Percentiles rank a stretch among this genome's conserved stretches.
Evolutionary conservation across 1,139 yeast species (phyloP).

Genomic region (Kazachstania sp.): DNA sequence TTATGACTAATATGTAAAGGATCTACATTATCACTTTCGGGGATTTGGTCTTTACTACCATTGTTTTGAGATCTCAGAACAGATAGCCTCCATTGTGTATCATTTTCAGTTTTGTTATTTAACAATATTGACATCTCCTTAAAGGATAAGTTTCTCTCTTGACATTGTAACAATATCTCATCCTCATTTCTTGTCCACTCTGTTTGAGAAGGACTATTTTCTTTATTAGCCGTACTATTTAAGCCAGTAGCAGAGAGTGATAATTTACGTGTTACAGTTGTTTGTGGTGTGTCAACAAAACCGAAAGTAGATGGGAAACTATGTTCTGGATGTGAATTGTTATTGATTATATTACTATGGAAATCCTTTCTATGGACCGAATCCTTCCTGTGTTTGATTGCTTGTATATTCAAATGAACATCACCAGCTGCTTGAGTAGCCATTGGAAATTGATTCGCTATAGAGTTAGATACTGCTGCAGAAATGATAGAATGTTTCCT

Average conservation of each 20-base stretch:
- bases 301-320: conserved; percentile 1
- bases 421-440: conserved; percentile 6
- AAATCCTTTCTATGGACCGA: conserved; percentile 3
- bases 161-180: conserved; percentile 54
- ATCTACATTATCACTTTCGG: background rate
- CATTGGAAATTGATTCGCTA: conserved; percentile 2
- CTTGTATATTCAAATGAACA: background rate
- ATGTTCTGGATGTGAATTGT: background rate
- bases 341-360: background rate
- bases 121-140: conserved; percentile 68
- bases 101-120: conserved; percentile 64
- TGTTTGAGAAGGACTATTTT: background rate
- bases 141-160: conserved; percentile 49
- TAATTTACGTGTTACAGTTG: background rate
- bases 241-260: background rate
- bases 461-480: conserved; percentile 12
- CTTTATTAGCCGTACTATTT: background rate
- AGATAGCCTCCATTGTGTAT: conserved; percentile 56
- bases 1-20: background rate
- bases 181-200: conserved; percentile 51
- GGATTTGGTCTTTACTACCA: background rate
- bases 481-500: conserved; percentile 23
- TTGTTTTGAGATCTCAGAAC: conserved; percentile 30
- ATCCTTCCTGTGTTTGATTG: conserved; percentile 1
- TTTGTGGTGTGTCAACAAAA: background rate